Base-by-base conservation (phyloP, 2,329 filamentous ascomycete genomes). In the Periglandula ipomoeae region DNA sequence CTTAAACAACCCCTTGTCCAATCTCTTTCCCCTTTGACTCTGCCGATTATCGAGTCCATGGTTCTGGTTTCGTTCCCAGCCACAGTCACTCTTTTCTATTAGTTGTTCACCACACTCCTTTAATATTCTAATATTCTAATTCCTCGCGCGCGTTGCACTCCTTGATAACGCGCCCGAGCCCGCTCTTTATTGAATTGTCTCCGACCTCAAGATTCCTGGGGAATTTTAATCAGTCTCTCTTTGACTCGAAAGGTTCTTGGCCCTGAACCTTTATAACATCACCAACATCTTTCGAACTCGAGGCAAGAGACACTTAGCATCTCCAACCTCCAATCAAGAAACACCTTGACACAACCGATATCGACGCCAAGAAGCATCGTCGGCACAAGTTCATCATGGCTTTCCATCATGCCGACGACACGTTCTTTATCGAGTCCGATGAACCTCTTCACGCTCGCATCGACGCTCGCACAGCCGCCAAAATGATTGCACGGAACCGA, bases 401-500 rank as follows among this genome's bases (percentile, higher is more conserved):
- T 45, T 73, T 70, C 65, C 61, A 62, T 53, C 62, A 69, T 40
- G 61, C 55, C 59, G 60, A 69, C 63, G 69, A 67, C 57, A 70
- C 68, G 50, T 81, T 75, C 65, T 80, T 78, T 59, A 71, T 78
- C 59, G 77, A 80, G 55, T 70, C 70, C 40, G 75, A 80, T 54
- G 75, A 78, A 57, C 65, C 70, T 53, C 65, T 61, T 52, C 64
- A 68, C 38, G 58, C 67, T n/a, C 80, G 81, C 54, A 78, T 87
- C 57, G 83, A 82, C 54, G 74, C 83, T 52, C 82, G 85, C 62
- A 86, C 93, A 60, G 83, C 87, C 53, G 81, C 84, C 58, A 88
- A 85, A 68, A 79, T 88, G 62, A 73, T 93, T 59, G 85, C 87
- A 52, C 82, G 86, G 62, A 82, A 91, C 70, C 82, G 84, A 60